Conservation (phyloP, 23 red algal species). For the Gracilaria gracilis region DNA sequence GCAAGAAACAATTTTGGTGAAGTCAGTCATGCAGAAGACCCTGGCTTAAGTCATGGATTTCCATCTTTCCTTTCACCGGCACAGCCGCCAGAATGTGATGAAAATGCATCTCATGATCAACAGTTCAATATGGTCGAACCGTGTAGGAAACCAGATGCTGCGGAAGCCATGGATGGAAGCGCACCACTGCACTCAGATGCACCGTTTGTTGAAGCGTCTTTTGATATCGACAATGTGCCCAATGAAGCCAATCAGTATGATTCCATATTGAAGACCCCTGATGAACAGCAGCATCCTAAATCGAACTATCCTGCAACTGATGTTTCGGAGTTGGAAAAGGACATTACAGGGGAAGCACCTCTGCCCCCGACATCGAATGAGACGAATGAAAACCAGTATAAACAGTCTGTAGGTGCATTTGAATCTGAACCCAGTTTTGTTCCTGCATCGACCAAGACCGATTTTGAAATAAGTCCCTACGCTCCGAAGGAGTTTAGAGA, state of each 20-base stretch:
- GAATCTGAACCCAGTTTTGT: background rate
- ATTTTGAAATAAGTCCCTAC: background rate
- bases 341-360: background rate
- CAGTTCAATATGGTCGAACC: no score
- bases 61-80: no score
- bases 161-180: background rate
- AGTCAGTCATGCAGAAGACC: no score
- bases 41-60: no score
- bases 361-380: background rate
- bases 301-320: background rate
- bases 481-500: background rate
- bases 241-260: background rate
- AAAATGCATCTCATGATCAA: no score
- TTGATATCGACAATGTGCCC: background rate
- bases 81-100: no score
- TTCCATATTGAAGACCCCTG: background rate
- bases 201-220: background rate
- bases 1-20: no score
- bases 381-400: background rate
- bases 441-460: background rate
- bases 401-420: background rate
- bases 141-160: background rate
- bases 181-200: background rate
- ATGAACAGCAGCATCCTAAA: background rate
- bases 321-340: background rate